Conservation (phyloP, 2,329 filamentous ascomycete species). For the Exophiala viscosa region DNA sequence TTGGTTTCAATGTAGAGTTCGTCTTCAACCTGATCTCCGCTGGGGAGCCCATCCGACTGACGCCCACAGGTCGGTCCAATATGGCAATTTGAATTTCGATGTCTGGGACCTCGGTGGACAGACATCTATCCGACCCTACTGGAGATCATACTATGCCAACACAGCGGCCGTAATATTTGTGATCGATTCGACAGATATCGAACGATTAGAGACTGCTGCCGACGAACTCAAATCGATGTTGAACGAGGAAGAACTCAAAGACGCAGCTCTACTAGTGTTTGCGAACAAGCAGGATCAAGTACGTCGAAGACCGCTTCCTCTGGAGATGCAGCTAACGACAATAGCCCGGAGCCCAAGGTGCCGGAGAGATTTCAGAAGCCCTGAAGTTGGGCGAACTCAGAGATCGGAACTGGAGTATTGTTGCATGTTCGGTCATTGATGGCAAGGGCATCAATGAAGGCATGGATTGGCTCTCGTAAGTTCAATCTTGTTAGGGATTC, state of each 20-base stretch:
- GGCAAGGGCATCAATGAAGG: constrained; percentile 92
- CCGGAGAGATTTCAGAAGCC: constrained; percentile 93
- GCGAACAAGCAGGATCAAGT: constrained; percentile 89
- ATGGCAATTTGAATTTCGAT: constrained; percentile 98
- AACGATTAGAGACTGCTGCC: constrained; percentile 83
- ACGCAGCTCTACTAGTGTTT: constrained; percentile 88
- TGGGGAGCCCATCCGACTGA: neutral
- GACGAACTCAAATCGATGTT: constrained; percentile 94
- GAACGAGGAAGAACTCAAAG: constrained; percentile 92
- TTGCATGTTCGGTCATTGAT: constrained; percentile 94
- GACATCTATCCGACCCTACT: constrained; percentile 98
- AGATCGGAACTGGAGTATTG: constrained; percentile 98
- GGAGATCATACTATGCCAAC: constrained; percentile 99
- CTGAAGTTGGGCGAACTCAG: constrained; percentile 84
- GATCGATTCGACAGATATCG: constrained; percentile 96
- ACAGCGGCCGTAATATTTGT: constrained; percentile 98
- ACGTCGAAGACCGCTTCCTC: neutral
- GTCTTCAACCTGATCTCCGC: neutral
- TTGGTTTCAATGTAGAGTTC: constrained; percentile 93
- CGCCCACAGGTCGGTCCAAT: constrained; percentile 67
- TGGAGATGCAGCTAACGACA: constrained; percentile 4
- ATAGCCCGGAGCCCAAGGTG: constrained; percentile 91
- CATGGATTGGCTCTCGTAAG: constrained; percentile 81
- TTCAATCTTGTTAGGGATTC: neutral
- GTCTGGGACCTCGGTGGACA: constrained; percentile 98